Conservation (phyloP, 305 asterid genomes). For the Fraxinus latifolia region DNA sequence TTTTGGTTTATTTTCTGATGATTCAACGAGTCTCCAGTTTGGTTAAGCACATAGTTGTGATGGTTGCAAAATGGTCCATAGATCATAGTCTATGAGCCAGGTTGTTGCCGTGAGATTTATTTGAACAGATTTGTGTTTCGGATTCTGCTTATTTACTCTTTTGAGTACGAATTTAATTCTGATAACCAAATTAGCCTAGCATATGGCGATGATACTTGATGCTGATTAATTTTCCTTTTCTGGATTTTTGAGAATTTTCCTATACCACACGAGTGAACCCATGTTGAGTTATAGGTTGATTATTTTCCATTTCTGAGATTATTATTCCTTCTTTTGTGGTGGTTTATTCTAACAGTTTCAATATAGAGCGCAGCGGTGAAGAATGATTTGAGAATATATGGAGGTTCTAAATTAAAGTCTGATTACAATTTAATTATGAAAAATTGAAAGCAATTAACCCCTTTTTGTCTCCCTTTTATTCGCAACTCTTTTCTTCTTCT, state of each 20-base stretch:
- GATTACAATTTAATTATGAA: neutral
- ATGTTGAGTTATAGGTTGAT: neutral
- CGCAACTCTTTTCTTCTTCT: neutral
- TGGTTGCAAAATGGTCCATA: neutral
- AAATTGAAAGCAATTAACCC: neutral
- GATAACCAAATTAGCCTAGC: neutral
- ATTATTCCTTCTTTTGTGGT: neutral
- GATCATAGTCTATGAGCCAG: neutral
- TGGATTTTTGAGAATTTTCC: neutral
- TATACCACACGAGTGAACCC: neutral
- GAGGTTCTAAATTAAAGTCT: neutral
- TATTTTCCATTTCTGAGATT: neutral
- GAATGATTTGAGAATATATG: neutral
- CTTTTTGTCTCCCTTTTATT: neutral
- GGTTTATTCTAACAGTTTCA: neutral
- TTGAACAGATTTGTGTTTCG: neutral
- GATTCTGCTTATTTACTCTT: neutral
- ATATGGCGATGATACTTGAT: neutral
- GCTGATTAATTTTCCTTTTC: neutral
- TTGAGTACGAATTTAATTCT: neutral
- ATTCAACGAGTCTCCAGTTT: neutral
- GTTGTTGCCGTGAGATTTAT: neutral
- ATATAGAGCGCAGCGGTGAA: neutral
- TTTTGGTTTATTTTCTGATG: neutral
- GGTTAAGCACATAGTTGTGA: neutral